Conservation (phyloP, 352 stramenopile genomes). For the Achlya hypogyna region DNA sequence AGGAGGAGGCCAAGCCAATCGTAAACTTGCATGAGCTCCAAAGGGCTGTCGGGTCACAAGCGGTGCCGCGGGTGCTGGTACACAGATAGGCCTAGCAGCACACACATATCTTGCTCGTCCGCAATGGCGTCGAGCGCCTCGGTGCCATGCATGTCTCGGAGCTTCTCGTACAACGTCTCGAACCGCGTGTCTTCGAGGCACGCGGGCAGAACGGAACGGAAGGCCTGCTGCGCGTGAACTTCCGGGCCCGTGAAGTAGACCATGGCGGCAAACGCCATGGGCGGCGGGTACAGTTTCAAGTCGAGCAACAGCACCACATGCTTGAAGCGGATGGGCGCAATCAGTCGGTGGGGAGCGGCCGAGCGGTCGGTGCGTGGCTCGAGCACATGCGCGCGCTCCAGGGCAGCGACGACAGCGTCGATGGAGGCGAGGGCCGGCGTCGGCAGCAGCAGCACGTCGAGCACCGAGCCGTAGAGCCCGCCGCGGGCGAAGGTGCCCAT, state of each 20-base stretch:
- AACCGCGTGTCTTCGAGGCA: conserved; percentile 48
- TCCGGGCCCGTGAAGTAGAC: conserved; percentile 71
- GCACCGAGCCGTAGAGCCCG: conserved; percentile 53
- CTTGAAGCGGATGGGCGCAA: conserved; percentile 59
- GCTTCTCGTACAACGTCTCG: conserved; percentile 36
- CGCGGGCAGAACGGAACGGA: conserved; percentile 36
- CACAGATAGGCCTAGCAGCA: conserved; percentile 28
- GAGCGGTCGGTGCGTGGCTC: conserved; percentile 23
- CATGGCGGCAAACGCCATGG: conserved; percentile 56
- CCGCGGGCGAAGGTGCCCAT: conserved; percentile 65
- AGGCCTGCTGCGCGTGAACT: conserved; percentile 31
- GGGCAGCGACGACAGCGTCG: conserved; percentile 26
- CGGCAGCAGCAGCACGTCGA: conserved; percentile 52
- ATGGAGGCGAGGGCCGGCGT: conserved; percentile 12
- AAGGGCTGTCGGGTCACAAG: conserved; percentile 30
- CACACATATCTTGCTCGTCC: conserved; percentile 57
- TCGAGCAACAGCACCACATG: conserved; percentile 43
- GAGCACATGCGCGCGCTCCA: conserved; percentile 35
- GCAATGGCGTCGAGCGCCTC: conserved; percentile 31
- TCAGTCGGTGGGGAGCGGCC: conserved; percentile 32
- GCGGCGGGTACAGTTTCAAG: conserved; percentile 50
- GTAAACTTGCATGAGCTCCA: background rate
- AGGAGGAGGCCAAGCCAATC: background rate
- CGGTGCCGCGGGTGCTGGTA: conserved; percentile 41
- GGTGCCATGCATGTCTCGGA: conserved; percentile 26